Evolutionary conservation across 768 basidiomycete species (phyloP).

Genomic region (Naematelia aurantialba): DNA sequence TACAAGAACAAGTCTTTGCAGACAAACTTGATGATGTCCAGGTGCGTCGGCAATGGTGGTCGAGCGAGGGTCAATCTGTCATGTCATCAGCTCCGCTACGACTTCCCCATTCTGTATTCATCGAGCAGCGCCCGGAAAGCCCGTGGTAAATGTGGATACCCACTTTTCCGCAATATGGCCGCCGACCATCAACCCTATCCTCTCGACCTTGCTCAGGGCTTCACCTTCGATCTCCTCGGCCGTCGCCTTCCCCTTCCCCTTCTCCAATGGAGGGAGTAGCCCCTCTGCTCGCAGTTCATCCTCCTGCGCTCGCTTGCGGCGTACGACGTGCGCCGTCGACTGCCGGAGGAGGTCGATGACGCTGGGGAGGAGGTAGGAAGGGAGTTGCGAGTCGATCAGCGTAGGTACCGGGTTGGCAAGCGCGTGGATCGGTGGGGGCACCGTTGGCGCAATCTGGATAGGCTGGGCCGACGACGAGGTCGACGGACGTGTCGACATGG

Average conservation of each 20-base stretch:
- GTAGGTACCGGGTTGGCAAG: slow-evolving; percentile 42
- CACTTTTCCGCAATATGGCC: slow-evolving; percentile 82
- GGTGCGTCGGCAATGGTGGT: slow-evolving; percentile 70
- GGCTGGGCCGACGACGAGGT: slow-evolving; percentile 25
- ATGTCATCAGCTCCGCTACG: background rate
- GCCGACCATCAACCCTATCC: slow-evolving; percentile 81
- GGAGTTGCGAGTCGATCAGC: slow-evolving; percentile 45
- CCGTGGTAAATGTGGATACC: slow-evolving; percentile 25
- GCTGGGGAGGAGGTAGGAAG: slow-evolving; percentile 72
- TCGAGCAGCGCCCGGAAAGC: background rate
- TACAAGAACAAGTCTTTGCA: slow-evolving; percentile 94
- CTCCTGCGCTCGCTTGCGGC: slow-evolving; percentile 74
- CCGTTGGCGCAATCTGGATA: slow-evolving; percentile 27
- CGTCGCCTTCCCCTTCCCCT: slow-evolving; percentile 55
- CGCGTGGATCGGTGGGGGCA: slow-evolving; percentile 30
- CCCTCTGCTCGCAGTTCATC: slow-evolving; percentile 61
- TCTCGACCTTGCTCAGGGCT: slow-evolving; percentile 65
- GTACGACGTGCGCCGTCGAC: slow-evolving; percentile 70
- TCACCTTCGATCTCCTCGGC: slow-evolving; percentile 78
- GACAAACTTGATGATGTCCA: slow-evolving; percentile 89
- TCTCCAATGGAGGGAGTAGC: slow-evolving; percentile 51
- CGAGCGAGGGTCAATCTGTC: slow-evolving; percentile 71
- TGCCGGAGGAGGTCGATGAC: slow-evolving; percentile 68
- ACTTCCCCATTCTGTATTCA: background rate
- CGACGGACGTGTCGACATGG: slow-evolving; percentile 38